Conservation (phyloP, 2,329 filamentous ascomycete species). For the Raffaelea deltoideospora region DNA sequence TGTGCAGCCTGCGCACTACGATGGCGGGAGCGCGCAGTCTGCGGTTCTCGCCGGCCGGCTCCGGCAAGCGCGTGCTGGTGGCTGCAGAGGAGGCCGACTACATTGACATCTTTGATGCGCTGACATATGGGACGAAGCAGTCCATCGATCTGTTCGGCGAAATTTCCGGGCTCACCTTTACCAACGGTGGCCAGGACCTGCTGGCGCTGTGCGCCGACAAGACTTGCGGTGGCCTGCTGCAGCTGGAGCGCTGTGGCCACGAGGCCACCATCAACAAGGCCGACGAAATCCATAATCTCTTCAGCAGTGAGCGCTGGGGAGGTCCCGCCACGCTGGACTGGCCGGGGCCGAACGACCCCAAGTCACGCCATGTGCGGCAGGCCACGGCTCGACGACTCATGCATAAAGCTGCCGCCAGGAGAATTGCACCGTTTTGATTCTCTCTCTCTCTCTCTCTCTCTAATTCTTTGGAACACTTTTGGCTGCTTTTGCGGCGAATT, state of each 20-base stretch:
- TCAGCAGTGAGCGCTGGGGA: background rate
- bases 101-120: slow-evolving; percentile 54
- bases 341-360: background rate
- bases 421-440: too few relatives aligned
- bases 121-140: slow-evolving; percentile 50
- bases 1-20: slow-evolving; percentile 44
- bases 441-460: too few relatives aligned
- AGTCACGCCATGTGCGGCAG: background rate
- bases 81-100: slow-evolving; percentile 65
- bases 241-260: slow-evolving; percentile 37
- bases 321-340: slow-evolving; percentile 3
- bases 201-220: slow-evolving; percentile 52
- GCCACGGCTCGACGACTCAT: background rate
- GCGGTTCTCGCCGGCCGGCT: slow-evolving; percentile 56
- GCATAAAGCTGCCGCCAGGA: background rate
- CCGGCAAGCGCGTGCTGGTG: slow-evolving; percentile 50
- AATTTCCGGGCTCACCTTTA: slow-evolving; percentile 52
- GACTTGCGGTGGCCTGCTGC: slow-evolving; percentile 50
- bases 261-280: slow-evolving; percentile 15
- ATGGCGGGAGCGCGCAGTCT: slow-evolving; percentile 56
- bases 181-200: slow-evolving; percentile 52
- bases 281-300: background rate
- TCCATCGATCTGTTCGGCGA: slow-evolving; percentile 62
- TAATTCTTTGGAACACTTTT: too few relatives aligned
- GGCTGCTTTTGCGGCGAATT: too few relatives aligned